Evolutionary conservation across 1,284 basidiomycete genomes (phyloP), one percentile per base, ranked within the genome.

Genomic region (Ganoderma multipileum): DNA sequence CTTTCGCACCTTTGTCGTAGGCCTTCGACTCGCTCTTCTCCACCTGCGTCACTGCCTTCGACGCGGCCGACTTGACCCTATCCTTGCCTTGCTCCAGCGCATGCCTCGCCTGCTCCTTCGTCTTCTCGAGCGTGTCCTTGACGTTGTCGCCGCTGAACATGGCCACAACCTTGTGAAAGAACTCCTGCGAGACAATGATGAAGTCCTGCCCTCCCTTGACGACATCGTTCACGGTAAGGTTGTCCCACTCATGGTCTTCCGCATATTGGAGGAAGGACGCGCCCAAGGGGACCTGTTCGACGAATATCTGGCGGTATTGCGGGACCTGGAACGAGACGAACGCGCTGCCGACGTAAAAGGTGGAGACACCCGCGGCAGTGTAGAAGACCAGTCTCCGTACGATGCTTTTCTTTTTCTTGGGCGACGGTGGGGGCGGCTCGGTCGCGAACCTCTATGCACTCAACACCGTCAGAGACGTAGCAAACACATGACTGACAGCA

Each of bases 301-400:
- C 85, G 83, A 96, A 96, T 77, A 96, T 86, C 75, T 95, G 90
- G 78, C 91, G 89, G 83, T 94, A 95, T 6, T 83, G 79, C 73
- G 90, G 89, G 78, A 87, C 90, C 75, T 91, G 86, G 84, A 91
- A 91, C 28, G 93, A 88, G 70, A 89, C 83, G 77, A 94, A 93
- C 26, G 90, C 85, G 80, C 92, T 93, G 68, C 90, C 90, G 72
- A 90, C 83, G 82, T 95, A 96, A 82, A 95, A 94, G n/a, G 90
- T 87, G 55, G 88, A 86, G n/a, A 87, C 86, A 42, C 85, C 85
- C 16, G 86, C 84, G n/a, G 90, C 84, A 7, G 89, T 84, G 77
- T 88, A 89, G 69, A 94, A 79, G 55, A 88, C 69, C 0, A 92
- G 79, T 67, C 81, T 83, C 65, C 87, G 85, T 36, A 92, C 76